These are phyloP conservation scores for Piedraia hortae DNA, from an alignment of 2,329 filamentous ascomycete genomes.

Conservation along the genomic window DNA sequence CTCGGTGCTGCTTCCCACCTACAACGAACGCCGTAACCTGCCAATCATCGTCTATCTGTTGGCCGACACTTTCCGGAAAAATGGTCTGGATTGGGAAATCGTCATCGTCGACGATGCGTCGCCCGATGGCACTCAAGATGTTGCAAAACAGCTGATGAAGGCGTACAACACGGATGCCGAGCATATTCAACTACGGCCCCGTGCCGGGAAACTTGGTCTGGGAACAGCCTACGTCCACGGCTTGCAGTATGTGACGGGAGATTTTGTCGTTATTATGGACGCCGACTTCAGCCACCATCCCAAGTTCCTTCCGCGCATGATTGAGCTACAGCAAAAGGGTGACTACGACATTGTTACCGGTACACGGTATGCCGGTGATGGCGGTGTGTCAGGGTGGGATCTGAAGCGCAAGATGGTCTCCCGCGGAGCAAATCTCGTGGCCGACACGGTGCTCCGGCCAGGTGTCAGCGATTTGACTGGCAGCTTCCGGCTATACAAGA, in stretches of 20 bases:
- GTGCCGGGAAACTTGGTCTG: slow-evolving; percentile 85
- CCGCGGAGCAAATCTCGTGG: slow-evolving; percentile 78
- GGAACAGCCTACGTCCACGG: slow-evolving; percentile 92
- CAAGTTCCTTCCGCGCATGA: slow-evolving; percentile 94
- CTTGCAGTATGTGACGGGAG: slow-evolving; percentile 66
- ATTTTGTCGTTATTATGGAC: slow-evolving; percentile 99
- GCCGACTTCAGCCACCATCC: slow-evolving; percentile 98
- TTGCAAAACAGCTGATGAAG: slow-evolving; percentile 72
- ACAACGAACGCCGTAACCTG: slow-evolving; percentile 93
- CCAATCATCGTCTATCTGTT: slow-evolving; percentile 89
- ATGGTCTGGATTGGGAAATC: slow-evolving; percentile 79
- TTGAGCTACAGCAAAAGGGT: slow-evolving; percentile 45
- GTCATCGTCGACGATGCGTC: slow-evolving; percentile 96
- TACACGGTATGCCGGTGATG: slow-evolving; percentile 66
- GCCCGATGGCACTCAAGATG: slow-evolving; percentile 75
- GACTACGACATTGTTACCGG: slow-evolving; percentile 94
- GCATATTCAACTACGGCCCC: slow-evolving; percentile 60
- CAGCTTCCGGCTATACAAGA: slow-evolving; percentile 87
- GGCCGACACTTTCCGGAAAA: slow-evolving; percentile 80
- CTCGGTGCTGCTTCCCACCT: slow-evolving; percentile 90
- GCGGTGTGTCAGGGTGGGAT: slow-evolving; percentile 88
- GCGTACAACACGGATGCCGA: slow-evolving; percentile 31
- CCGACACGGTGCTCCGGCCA: slow-evolving; percentile 74
- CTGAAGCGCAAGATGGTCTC: slow-evolving; percentile 52
- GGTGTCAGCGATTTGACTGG: slow-evolving; percentile 91